phyloP scores from a whole-genome alignment of 2,329 filamentous ascomycete species.

The Tolypocladium ophioglossoides region DNA sequence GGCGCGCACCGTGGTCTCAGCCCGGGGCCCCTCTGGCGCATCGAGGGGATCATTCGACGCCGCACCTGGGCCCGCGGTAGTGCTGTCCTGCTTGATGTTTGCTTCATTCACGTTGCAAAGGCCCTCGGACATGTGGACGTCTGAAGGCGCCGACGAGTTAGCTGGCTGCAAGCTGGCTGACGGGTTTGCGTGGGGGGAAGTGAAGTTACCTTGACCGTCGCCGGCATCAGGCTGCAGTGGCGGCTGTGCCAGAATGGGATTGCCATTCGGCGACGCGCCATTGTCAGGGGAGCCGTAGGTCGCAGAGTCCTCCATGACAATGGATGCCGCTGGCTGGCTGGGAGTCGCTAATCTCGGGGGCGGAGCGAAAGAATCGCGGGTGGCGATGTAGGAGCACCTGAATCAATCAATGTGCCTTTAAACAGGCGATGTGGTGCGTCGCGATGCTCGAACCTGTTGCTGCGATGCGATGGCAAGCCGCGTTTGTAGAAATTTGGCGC shows the following conservation, averaged over 20 bases:
- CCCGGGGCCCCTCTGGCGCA: conserved; percentile 48
- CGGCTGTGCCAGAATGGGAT: conserved; percentile 45
- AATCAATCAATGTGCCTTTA: neutral
- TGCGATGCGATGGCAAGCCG: conserved; percentile 16
- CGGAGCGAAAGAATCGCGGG: conserved; percentile 3
- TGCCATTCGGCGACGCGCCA: conserved; percentile 45
- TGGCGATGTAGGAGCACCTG: neutral
- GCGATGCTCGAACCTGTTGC: conserved; percentile 16
- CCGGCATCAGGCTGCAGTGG: conserved; percentile 35
- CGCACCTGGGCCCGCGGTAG: conserved; percentile 44
- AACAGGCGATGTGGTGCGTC: conserved; percentile 6
- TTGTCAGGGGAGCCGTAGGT: conserved; percentile 48
- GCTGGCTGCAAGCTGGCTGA: neutral
- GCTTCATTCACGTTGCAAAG: conserved; percentile 30
- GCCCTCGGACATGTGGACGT: conserved; percentile 52
- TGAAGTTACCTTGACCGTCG: conserved; percentile 27
- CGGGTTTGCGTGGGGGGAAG: neutral
- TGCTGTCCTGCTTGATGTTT: conserved; percentile 49
- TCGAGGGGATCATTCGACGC: conserved; percentile 55
- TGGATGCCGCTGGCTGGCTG: conserved; percentile 5
- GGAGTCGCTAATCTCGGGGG: conserved; percentile 2
- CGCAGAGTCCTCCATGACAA: conserved; percentile 47
- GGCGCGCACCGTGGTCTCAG: conserved; percentile 49
- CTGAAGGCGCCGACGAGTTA: conserved; percentile 22
- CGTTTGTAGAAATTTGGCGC: conserved; percentile 28